These are phyloP conservation scores for Fimicolochytrium jonesii DNA, from an alignment of 192 early-diverging fungal genomes.

Conservation along the genomic window DNA sequence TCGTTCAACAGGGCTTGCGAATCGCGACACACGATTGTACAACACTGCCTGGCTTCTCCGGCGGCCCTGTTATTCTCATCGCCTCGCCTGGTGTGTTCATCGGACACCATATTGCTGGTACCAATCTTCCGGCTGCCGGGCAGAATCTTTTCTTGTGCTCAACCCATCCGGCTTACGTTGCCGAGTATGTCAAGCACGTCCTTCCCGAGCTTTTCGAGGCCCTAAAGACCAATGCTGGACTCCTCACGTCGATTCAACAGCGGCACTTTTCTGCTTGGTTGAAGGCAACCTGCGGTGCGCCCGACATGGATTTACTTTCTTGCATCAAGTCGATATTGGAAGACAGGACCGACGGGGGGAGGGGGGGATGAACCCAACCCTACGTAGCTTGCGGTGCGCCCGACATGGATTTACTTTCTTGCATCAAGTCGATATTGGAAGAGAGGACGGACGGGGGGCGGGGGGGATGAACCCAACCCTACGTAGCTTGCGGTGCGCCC, in stretches of 20 bases:
- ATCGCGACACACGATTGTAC: constrained; percentile 3
- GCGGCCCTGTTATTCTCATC: not conserved
- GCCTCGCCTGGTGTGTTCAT: not conserved
- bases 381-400: too few relatives aligned
- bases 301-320: too few relatives aligned
- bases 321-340: too few relatives aligned
- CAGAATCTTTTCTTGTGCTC: not conserved
- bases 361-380: too few relatives aligned
- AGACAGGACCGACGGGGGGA: too few relatives aligned
- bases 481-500: too few relatives aligned
- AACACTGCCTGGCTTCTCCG: not conserved
- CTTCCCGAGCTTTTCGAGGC: not conserved
- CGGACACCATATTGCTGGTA: constrained; percentile 1
- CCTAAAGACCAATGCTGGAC: not conserved
- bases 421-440: too few relatives aligned
- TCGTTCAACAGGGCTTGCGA: not conserved
- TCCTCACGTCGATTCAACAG: not conserved
- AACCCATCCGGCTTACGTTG: not conserved
- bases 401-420: too few relatives aligned
- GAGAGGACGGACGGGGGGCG: too few relatives aligned
- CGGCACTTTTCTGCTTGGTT: not conserved
- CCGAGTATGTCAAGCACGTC: not conserved
- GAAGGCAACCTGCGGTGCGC: not conserved
- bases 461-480: too few relatives aligned
- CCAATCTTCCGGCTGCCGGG: not conserved